Evolutionary conservation across 441 rosid species (phyloP).

Genomic region (Aleurites moluccanus): DNA sequence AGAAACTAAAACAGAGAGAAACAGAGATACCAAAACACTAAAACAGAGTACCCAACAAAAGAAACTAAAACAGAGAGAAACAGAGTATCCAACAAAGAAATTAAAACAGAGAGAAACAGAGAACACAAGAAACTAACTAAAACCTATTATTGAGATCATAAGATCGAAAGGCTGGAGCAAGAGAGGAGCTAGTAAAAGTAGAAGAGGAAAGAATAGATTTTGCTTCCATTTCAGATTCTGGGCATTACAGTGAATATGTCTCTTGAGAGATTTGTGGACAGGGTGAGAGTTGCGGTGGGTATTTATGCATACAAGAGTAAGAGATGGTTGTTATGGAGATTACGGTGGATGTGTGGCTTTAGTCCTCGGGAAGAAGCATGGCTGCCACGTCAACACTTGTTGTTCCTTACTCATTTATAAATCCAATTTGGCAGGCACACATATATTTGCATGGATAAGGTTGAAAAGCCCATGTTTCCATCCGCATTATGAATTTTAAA

Average conservation of each 20-base stretch:
- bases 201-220: slow-evolving; percentile 30
- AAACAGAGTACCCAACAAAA: background rate
- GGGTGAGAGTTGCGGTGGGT: too few species aligned
- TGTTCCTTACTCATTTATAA: background rate
- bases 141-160: slow-evolving; percentile 32
- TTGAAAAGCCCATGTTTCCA: background rate
- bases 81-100: background rate
- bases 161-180: slow-evolving; percentile 31
- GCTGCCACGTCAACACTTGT: slow-evolving; percentile 32
- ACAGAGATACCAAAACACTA: background rate
- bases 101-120: background rate
- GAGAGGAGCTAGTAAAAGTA: slow-evolving; percentile 30
- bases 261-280: background rate
- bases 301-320: background rate
- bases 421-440: slow-evolving; percentile 17
- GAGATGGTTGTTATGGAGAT: slow-evolving; percentile 7
- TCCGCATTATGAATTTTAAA: background rate
- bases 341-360: slow-evolving; percentile 3
- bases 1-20: background rate
- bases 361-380: slow-evolving; percentile 21
- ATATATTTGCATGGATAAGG: slow-evolving; percentile 28
- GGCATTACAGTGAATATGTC: background rate
- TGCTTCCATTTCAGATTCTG: slow-evolving; percentile 39
- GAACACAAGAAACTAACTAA: background rate
- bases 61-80: background rate